These are phyloP conservation scores for Azolla pinnata DNA, from an alignment of 75 land plant species.

Conservation along the genomic window DNA sequence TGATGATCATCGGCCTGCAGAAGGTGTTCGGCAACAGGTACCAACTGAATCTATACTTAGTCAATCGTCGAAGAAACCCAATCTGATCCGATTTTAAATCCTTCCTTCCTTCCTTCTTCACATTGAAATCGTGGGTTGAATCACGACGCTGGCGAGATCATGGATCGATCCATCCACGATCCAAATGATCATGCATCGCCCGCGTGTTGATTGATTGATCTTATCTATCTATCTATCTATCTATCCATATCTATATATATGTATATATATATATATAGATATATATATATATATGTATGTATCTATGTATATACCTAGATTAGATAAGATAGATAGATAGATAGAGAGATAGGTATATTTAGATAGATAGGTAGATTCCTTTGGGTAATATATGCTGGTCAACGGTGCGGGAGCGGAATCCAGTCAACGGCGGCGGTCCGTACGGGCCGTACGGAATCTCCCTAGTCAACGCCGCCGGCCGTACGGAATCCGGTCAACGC, in stretches of 20 bases:
- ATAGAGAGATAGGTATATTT: background rate
- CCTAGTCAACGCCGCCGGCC: too few species aligned
- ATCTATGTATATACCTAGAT: background rate
- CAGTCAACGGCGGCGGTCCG: too few species aligned
- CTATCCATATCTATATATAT: background rate
- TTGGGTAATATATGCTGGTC: too few species aligned
- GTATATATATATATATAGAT: background rate
- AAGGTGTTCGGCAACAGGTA: background rate
- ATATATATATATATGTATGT: background rate
- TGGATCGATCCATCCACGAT: too few species aligned
- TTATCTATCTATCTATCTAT: background rate
- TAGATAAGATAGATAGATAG: background rate
- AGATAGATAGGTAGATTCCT: background rate
- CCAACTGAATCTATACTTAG: background rate
- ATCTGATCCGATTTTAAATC: too few species aligned
- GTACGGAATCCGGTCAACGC: too few species aligned
- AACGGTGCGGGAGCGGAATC: too few species aligned
- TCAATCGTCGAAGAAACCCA: background rate
- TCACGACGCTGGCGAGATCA: too few species aligned
- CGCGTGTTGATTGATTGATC: background rate
- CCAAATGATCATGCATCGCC: too few species aligned
- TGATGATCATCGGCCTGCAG: background rate
- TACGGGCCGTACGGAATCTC: too few species aligned
- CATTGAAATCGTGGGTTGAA: too few species aligned
- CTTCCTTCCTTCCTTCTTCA: too few species aligned